Conservation (phyloP, 257 asterid species). For the Solanum sparsipilum region DNA sequence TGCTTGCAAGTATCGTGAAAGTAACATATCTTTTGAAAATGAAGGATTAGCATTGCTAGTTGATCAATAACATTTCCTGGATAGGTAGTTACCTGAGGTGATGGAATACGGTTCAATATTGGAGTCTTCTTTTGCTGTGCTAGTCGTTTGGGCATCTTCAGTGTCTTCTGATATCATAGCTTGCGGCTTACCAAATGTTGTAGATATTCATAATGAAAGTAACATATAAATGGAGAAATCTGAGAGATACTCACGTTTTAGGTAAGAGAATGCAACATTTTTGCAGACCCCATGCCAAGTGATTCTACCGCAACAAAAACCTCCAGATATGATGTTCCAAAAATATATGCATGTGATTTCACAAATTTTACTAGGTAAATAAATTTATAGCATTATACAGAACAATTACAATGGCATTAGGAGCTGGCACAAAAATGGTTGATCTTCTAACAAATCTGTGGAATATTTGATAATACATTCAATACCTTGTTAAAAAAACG, state of each 20-base stretch:
- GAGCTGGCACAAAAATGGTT: background rate
- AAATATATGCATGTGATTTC: background rate
- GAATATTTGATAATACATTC: background rate
- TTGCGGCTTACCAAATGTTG: background rate
- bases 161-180: background rate
- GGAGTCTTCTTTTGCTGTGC: background rate
- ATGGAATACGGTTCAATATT: conserved; percentile 27
- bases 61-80: background rate
- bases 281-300: background rate
- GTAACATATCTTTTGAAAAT: background rate
- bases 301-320: background rate
- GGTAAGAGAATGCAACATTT: conserved; percentile 13
- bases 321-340: background rate
- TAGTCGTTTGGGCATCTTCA: background rate
- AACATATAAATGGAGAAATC: background rate
- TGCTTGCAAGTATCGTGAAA: background rate
- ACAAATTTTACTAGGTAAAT: no score
- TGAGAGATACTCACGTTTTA: conserved; percentile 26
- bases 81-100: conserved; percentile 23
- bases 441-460: background rate
- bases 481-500: background rate
- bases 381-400: no score
- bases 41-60: background rate
- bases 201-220: background rate
- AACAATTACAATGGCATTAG: background rate